Evolutionary conservation across 352 stramenopile species (phyloP).

Genomic region (Aphanomyces euteiches): DNA sequence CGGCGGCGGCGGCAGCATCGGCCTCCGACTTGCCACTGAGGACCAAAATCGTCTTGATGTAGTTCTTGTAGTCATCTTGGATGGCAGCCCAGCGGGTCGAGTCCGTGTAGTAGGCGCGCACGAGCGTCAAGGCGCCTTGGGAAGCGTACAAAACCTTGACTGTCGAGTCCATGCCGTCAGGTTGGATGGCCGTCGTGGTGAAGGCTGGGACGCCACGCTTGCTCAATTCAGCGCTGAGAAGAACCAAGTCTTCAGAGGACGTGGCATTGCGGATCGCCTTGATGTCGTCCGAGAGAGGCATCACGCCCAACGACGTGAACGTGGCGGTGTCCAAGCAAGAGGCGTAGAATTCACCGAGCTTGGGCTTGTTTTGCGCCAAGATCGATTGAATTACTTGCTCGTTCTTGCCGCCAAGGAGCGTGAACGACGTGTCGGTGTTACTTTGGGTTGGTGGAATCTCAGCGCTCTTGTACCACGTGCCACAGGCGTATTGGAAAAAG

Average conservation of each 20-base stretch:
- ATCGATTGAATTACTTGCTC: neutral
- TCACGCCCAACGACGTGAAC: slow-evolving; percentile 37
- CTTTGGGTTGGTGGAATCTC: neutral
- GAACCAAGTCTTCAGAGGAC: neutral
- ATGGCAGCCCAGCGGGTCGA: slow-evolving; percentile 50
- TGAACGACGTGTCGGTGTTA: neutral
- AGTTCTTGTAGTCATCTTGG: slow-evolving; percentile 41
- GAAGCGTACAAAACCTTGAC: slow-evolving; percentile 46
- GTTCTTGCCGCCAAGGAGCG: neutral
- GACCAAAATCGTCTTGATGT: slow-evolving; percentile 34
- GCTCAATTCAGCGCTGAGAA: slow-evolving; percentile 32
- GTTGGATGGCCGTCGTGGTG: slow-evolving; percentile 44
- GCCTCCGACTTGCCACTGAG: neutral
- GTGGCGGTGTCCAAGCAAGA: slow-evolving; percentile 55
- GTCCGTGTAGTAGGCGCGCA: slow-evolving; percentile 36
- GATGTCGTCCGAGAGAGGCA: slow-evolving; percentile 43
- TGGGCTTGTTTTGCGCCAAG: slow-evolving; percentile 38
- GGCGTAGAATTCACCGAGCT: slow-evolving; percentile 55
- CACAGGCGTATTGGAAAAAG: neutral
- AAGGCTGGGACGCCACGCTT: slow-evolving; percentile 56
- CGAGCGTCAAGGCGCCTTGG: slow-evolving; percentile 47
- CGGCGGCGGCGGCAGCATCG: slow-evolving; percentile 25
- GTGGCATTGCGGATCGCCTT: slow-evolving; percentile 34
- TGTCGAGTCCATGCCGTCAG: slow-evolving; percentile 45
- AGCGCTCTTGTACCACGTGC: slow-evolving; percentile 1